Evolutionary conservation across 208 protist genomes (phyloP).

Genomic region (Acanthamoeba lenticulata): DNA sequence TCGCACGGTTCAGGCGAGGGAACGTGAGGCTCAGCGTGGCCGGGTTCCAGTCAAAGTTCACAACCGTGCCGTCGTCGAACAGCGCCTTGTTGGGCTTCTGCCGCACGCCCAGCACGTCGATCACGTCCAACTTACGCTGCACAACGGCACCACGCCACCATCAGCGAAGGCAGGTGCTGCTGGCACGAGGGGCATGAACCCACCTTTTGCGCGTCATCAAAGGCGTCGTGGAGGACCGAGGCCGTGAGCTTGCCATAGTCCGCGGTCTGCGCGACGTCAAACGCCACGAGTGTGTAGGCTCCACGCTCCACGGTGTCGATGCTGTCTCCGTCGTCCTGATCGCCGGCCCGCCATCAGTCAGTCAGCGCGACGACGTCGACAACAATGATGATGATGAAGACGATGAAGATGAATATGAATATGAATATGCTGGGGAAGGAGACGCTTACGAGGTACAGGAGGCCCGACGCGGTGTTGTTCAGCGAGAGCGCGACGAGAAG

Average conservation of each 20-base stretch:
- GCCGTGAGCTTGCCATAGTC: not conserved
- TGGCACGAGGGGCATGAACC: not conserved
- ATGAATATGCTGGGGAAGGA: no score
- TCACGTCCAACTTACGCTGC: not conserved
- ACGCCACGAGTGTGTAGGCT: not conserved
- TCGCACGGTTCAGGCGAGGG: not conserved
- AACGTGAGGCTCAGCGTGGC: not conserved
- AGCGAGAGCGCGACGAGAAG: constrained; percentile 81
- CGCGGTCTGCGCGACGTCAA: not conserved
- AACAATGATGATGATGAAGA: no score
- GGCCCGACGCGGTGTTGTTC: constrained; percentile 66
- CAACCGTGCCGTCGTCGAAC: not conserved
- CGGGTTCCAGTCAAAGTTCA: not conserved
- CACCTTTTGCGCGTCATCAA: not conserved
- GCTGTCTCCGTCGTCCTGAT: constrained; percentile 49
- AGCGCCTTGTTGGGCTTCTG: constrained; percentile 5
- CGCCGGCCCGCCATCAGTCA: no score
- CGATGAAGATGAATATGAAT: no score
- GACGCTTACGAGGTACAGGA: constrained; percentile 82
- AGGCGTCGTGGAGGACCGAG: not conserved
- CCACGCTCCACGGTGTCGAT: constrained; percentile 14
- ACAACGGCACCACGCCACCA: no score
- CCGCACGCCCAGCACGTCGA: not conserved
- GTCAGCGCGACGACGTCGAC: no score
- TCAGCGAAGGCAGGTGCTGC: no score